phyloP scores from a whole-genome alignment of 2,329 filamentous ascomycete species.

The Cladophialophora psammophila region DNA sequence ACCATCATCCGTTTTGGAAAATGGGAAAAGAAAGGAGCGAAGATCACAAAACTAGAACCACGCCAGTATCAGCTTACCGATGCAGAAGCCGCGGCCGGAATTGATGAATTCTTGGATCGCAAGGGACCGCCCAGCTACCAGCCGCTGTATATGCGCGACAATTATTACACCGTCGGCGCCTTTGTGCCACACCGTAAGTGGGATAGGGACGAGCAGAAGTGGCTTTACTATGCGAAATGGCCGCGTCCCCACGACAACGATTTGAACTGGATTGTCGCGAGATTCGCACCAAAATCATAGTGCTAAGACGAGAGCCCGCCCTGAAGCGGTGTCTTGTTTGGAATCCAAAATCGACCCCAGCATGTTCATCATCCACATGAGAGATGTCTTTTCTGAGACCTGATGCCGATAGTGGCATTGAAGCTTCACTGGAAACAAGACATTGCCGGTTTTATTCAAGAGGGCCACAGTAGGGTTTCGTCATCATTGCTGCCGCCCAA shows the following conservation, averaged over 20 bases:
- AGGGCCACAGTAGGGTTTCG: not conserved
- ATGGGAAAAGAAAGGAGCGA: conserved; percentile 37
- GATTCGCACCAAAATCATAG: conserved; percentile 30
- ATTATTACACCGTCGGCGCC: conserved; percentile 39
- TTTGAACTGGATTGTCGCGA: conserved; percentile 35
- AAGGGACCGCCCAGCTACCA: conserved; percentile 39
- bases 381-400: not conserved
- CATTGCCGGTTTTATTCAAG: not conserved
- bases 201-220: conserved; percentile 35
- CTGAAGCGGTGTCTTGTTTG: not conserved
- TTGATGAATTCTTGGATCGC: conserved; percentile 38
- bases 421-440: not conserved
- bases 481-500: not conserved
- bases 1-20: conserved; percentile 36
- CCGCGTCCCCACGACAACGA: conserved; percentile 39
- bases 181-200: conserved; percentile 41
- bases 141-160: conserved; percentile 39
- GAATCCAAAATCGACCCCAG: not conserved
- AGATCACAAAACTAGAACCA: conserved; percentile 26
- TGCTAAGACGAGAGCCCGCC: not conserved
- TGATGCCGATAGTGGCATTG: not conserved
- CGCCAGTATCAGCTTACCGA: conserved; percentile 38
- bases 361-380: not conserved
- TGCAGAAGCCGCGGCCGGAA: conserved; percentile 32
- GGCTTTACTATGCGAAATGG: conserved; percentile 39